phyloP scores from a whole-genome alignment of 2,329 filamentous ascomycete genomes.

The Chalaropsis ovoidea region DNA sequence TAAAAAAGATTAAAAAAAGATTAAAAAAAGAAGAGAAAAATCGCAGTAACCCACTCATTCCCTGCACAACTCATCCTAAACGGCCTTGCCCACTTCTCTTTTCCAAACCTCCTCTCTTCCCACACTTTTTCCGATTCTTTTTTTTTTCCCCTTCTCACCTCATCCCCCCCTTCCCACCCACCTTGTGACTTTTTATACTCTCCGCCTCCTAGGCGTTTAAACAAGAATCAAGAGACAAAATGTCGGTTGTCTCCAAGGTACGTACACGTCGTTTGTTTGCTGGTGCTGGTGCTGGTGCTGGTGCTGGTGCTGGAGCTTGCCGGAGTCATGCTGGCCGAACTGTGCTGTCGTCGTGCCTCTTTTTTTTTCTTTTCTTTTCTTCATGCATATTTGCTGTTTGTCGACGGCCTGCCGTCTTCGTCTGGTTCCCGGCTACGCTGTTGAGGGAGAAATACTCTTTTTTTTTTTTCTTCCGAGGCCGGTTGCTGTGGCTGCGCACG shows the following conservation, averaged over 20 bases:
- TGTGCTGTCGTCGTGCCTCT: neutral
- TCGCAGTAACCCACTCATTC: constrained; percentile 20
- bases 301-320: constrained; percentile 6
- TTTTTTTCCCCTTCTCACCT: constrained; percentile 23
- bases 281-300: neutral
- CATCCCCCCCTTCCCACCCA: constrained; percentile 24
- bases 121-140: constrained; percentile 22
- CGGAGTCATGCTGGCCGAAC: neutral
- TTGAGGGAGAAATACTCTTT: neutral
- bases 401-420: neutral
- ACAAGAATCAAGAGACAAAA: constrained; percentile 41
- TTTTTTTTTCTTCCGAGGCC: neutral
- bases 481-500: neutral
- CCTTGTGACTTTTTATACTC: constrained; percentile 26
- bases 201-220: constrained; percentile 26
- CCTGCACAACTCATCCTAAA: constrained; percentile 23
- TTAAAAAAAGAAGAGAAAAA: constrained; percentile 18
- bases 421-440: neutral
- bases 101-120: constrained; percentile 25
- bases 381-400: neutral
- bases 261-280: constrained; percentile 30
- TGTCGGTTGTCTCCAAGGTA: constrained; percentile 55
- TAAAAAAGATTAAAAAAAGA: constrained; percentile 7
- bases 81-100: constrained; percentile 23
- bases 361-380: neutral